These are phyloP conservation scores for Austroboletus niveus DNA, from an alignment of 1,284 basidiomycete species.

Conservation along the genomic window DNA sequence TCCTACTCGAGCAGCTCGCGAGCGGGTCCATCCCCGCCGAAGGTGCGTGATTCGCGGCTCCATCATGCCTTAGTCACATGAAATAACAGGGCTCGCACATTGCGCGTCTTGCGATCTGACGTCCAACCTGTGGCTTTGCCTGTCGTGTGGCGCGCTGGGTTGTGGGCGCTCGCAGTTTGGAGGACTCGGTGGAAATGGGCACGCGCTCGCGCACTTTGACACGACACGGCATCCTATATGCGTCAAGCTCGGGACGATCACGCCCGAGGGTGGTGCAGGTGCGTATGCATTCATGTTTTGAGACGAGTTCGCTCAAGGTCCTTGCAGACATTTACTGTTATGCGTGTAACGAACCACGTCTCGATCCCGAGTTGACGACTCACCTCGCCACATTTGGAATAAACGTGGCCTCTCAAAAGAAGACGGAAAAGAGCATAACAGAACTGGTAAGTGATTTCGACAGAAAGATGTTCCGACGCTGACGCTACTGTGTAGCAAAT, in stretches of 20 bases:
- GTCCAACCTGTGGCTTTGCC: slow-evolving; percentile 93
- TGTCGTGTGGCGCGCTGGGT: slow-evolving; percentile 92
- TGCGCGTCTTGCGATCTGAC: slow-evolving; percentile 80
- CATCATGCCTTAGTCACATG: too few species aligned
- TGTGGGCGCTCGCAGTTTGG: slow-evolving; percentile 91
- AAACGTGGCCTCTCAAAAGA: slow-evolving; percentile 78
- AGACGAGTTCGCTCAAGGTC: background rate
- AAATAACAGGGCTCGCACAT: slow-evolving; percentile 62
- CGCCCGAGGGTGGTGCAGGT: slow-evolving; percentile 91
- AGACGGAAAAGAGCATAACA: slow-evolving; percentile 98
- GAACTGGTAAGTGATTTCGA: slow-evolving; percentile 65
- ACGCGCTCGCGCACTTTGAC: slow-evolving; percentile 83
- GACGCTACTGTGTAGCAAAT: slow-evolving; percentile 66
- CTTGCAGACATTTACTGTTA: slow-evolving; percentile 91
- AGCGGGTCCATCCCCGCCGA: slow-evolving; percentile 53
- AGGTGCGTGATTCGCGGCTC: slow-evolving; percentile 31
- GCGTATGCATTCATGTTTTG: slow-evolving; percentile 14
- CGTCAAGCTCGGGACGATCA: slow-evolving; percentile 97
- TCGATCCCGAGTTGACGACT: slow-evolving; percentile 75
- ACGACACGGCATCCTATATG: slow-evolving; percentile 79
- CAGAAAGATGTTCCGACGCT: background rate
- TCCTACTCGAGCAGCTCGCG: slow-evolving; percentile 68
- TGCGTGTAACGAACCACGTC: slow-evolving; percentile 81
- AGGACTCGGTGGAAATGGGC: slow-evolving; percentile 85
- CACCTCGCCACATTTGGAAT: slow-evolving; percentile 89